These are phyloP conservation scores for Peronospora destructor DNA, from an alignment of 352 stramenopile species.

Conservation along the genomic window DNA sequence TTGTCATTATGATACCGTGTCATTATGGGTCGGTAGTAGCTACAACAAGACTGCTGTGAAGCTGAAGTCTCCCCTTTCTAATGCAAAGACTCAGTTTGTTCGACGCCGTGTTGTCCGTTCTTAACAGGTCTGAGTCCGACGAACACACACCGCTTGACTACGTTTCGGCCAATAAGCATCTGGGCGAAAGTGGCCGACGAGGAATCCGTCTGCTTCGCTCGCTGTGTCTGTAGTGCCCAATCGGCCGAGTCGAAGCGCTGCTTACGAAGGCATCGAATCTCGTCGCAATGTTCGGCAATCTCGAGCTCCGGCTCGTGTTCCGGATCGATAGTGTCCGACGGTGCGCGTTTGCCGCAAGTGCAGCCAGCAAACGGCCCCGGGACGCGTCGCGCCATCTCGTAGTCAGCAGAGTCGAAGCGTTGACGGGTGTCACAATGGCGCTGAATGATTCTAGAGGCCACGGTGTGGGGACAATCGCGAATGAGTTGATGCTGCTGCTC, in stretches of 20 bases:
- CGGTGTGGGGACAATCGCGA: conserved; percentile 19
- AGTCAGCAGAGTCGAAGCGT: conserved; percentile 73
- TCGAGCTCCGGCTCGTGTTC: conserved; percentile 39
- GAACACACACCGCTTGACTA: conserved; percentile 43
- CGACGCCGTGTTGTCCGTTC: conserved; percentile 9
- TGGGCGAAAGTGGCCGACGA: conserved; percentile 34
- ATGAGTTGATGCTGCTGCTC: conserved; percentile 16
- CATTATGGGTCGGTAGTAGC: conserved; percentile 10
- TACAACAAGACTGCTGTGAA: conserved; percentile 8
- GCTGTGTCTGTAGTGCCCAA: conserved; percentile 44
- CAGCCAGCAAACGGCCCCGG: conserved; percentile 21
- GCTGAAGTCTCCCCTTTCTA: background rate
- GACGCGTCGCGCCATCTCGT: conserved; percentile 38
- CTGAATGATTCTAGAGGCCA: conserved; percentile 45
- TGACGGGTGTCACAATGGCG: conserved; percentile 46
- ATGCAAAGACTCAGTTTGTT: conserved; percentile 13
- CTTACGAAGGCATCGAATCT: conserved; percentile 45
- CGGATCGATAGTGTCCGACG: conserved; percentile 23
- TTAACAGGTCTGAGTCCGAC: conserved; percentile 26
- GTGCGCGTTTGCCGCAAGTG: conserved; percentile 18
- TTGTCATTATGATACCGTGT: conserved; percentile 1
- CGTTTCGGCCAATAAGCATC: conserved; percentile 52
- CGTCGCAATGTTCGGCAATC: conserved; percentile 22
- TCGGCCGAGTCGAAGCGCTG: conserved; percentile 76
- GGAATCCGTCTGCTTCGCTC: conserved; percentile 9